Evolutionary conservation across 1,139 yeast genomes (phyloP).

Genomic region (Scheffersomyces quercinus): DNA sequence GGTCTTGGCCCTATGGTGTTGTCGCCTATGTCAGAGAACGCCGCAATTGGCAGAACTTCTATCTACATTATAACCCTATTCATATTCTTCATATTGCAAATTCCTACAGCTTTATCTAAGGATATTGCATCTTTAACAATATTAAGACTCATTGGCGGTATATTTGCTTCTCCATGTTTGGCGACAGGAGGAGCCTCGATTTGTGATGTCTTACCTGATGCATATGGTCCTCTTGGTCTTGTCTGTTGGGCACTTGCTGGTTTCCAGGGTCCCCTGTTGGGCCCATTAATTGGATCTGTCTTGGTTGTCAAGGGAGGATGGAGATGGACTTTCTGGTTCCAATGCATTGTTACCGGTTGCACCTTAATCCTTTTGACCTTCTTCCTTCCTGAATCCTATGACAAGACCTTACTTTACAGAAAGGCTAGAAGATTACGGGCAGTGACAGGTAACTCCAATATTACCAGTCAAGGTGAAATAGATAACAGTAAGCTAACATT

Average conservation of each 20-base stretch:
- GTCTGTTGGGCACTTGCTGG: constrained; percentile 40
- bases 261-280: constrained; percentile 38
- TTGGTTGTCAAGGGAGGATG: constrained; percentile 29
- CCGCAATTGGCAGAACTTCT: constrained; percentile 54
- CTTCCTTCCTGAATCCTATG: constrained; percentile 37
- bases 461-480: constrained; percentile 31
- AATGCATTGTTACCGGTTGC: constrained; percentile 31
- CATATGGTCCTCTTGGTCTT: constrained; percentile 34
- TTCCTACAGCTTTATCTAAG: constrained; percentile 28
- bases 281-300: constrained; percentile 40
- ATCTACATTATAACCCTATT: constrained; percentile 31
- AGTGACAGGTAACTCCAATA: constrained; percentile 32
- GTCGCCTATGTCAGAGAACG: constrained; percentile 40
- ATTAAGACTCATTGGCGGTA: constrained; percentile 33
- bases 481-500: constrained; percentile 20
- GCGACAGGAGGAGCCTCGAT: constrained; percentile 42
- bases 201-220: constrained; percentile 26
- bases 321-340: constrained; percentile 45
- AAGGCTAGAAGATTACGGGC: constrained; percentile 38
- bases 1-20: constrained; percentile 42
- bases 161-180: constrained; percentile 37
- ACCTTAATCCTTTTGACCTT: constrained; percentile 25
- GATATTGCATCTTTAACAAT: constrained; percentile 33
- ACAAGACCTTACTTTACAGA: constrained; percentile 33
- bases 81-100: constrained; percentile 33